These are phyloP conservation scores for Diaporthe citriasiana DNA, from an alignment of 2,329 filamentous ascomycete genomes.

Conservation along the genomic window DNA sequence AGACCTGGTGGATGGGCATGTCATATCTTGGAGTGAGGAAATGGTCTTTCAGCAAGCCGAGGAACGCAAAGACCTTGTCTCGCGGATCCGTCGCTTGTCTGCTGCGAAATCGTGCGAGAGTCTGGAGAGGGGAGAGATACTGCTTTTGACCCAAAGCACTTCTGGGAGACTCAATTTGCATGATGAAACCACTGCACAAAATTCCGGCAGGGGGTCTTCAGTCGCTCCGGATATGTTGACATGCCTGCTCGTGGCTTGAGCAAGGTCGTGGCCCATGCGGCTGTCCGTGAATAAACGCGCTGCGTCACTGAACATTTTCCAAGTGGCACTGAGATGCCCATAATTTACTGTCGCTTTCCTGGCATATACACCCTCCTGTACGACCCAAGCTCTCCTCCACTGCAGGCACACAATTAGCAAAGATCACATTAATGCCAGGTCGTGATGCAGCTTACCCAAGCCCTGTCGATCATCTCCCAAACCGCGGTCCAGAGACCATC, in stretches of 20 bases:
- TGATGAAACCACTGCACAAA: not conserved
- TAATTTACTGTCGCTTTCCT: conserved; percentile 6
- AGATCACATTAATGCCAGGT: not conserved
- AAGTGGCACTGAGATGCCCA: not conserved
- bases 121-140: not conserved
- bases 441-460: not conserved
- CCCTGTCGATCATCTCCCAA: conserved; percentile 14
- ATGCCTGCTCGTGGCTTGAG: not conserved
- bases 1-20: not conserved
- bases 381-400: conserved; percentile 1
- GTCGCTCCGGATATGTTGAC: not conserved
- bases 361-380: conserved; percentile 4
- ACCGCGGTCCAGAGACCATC: not conserved
- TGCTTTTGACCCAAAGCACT: not conserved
- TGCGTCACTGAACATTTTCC: conserved; percentile 5
- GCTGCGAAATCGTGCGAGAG: not conserved
- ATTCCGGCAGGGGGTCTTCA: conserved; percentile 10
- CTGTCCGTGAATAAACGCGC: conserved; percentile 2
- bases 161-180: not conserved
- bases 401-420: not conserved
- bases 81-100: not conserved
- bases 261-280: not conserved
- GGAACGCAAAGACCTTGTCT: conserved; percentile 24
- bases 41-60: not conserved
- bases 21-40: not conserved